Evolutionary conservation across 148 eudicot species (phyloP), one percentile per base, ranked within the genome.

Genomic region (Silene uniflora): DNA sequence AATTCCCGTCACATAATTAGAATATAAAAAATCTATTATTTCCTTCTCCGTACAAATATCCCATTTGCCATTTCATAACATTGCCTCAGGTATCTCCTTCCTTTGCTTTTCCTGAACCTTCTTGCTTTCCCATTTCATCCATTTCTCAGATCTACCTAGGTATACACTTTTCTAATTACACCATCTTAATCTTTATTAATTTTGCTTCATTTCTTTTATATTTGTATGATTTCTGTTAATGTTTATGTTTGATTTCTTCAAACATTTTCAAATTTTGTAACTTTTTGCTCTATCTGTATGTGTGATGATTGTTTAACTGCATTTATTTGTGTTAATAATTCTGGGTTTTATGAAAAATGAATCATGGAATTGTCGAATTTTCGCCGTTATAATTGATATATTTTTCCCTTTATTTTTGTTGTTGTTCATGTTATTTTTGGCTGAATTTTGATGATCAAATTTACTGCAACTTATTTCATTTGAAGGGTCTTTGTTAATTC

Each of bases 131-230:
- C n/a, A 16, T 72, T 63, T 35, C 49, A 58, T 46, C 76, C 62
- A 16, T 70, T 75, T 71, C 46, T 65, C 82, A 80, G 82, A 80
- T 80, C 78, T 79, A 39, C 82, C 64, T 74, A 80, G 82, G 82
- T 80, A 49, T 12, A n/a, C 62, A 10, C 3, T 35, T 72, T 49
- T 70, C 23, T 4, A 11, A 32, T 6, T 29, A 65, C 19, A 13
- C 17, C 7, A 44, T 55, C 46, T 56, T 63, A 16, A 7, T 52
- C 65, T 61, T 39, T 39, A 10, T 62, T 23, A 3, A 9, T 2
- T 24, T 47, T 46, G 39, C 10, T 49, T 62, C 46, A 10, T n/a
- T 18, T 39, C 0, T 56, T 67, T 49, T 35, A 9, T 11, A 1
- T 56, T 44, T 56, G 16, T 12, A 13, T 18, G 6, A 55, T 27